A percentile compares a stretch with the other conserved stretches of the same genome.
These are phyloP conservation scores for Aspergillus texensis DNA, from an alignment of 2,329 filamentous ascomycete genomes.

Conservation along the genomic window DNA sequence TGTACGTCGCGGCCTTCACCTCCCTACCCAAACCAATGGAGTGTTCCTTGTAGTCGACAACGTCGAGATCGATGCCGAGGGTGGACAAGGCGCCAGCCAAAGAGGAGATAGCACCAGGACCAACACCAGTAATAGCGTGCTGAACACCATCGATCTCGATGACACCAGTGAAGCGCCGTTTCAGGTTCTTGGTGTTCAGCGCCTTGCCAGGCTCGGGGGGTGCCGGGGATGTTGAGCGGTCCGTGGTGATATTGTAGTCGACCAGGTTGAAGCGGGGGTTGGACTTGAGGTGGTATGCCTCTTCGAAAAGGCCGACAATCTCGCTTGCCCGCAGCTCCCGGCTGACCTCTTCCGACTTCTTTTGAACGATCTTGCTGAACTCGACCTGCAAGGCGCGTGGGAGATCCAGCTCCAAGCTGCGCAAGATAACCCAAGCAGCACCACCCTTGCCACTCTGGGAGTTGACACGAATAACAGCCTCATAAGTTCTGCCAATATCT, in stretches of 20 bases:
- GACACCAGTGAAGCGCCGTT: constrained; percentile 81
- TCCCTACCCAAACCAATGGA: constrained; percentile 79
- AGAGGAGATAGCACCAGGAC: constrained; percentile 88
- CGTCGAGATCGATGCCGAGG: constrained; percentile 84
- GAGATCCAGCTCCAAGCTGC: constrained; percentile 85
- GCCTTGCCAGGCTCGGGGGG: constrained; percentile 70
- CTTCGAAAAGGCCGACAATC: constrained; percentile 85
- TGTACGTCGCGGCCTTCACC: constrained; percentile 93
- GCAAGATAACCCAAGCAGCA: constrained; percentile 89
- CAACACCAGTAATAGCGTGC: constrained; percentile 75
- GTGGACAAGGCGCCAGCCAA: constrained; percentile 78
- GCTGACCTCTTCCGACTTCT: constrained; percentile 74
- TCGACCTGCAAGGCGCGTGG: constrained; percentile 90
- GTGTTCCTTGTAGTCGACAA: constrained; percentile 95
- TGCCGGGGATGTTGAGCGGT: constrained; percentile 75
- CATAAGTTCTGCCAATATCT: constrained; percentile 95
- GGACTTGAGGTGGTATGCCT: constrained; percentile 79
- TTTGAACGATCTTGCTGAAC: constrained; percentile 86
- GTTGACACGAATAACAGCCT: constrained; percentile 97
- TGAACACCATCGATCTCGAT: constrained; percentile 80
- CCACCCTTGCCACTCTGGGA: constrained; percentile 95
- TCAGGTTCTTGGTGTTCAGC: constrained; percentile 75
- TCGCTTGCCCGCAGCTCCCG: constrained; percentile 83
- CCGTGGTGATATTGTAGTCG: constrained; percentile 88
- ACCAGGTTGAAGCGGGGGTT: constrained; percentile 85